Evolutionary conservation across 208 protist genomes (phyloP).

Genomic region (Acanthamoeba triangularis): DNA sequence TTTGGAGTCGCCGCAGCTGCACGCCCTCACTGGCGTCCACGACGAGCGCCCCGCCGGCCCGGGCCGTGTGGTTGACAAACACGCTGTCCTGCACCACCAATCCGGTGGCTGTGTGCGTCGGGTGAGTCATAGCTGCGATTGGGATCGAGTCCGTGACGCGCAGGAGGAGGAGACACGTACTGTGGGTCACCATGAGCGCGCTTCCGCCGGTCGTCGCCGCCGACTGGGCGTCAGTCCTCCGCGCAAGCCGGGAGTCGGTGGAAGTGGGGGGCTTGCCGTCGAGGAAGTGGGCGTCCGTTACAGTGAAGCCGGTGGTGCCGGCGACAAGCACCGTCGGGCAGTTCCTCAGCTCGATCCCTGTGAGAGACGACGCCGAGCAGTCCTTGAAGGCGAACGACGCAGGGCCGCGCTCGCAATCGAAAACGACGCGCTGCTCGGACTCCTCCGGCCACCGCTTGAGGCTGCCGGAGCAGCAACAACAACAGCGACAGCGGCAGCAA

Average conservation of each 20-base stretch:
- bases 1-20: not conserved
- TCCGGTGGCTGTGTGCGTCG: not conserved
- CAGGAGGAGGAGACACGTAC: not conserved
- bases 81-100: slow-evolving; percentile 1
- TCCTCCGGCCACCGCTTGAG: slow-evolving; percentile 60
- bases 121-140: not conserved
- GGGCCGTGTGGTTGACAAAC: not conserved
- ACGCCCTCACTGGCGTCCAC: slow-evolving; percentile 1
- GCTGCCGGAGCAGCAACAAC: not conserved
- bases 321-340: not conserved
- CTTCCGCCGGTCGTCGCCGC: not conserved
- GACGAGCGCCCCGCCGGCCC: not conserved
- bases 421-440: not conserved
- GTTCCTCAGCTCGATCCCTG: not conserved
- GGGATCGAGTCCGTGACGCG: too few species aligned
- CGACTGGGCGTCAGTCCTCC: not conserved
- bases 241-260: not conserved
- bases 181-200: slow-evolving; percentile 5
- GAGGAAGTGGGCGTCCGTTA: not conserved
- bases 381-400: slow-evolving; percentile 48
- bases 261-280: not conserved
- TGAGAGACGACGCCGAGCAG: slow-evolving; percentile 28
- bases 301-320: not conserved
- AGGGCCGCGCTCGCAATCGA: slow-evolving; percentile 38
- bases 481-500: not conserved